phyloP scores from a whole-genome alignment of 116 monocot species.

The Papilionanthe hybrid region DNA sequence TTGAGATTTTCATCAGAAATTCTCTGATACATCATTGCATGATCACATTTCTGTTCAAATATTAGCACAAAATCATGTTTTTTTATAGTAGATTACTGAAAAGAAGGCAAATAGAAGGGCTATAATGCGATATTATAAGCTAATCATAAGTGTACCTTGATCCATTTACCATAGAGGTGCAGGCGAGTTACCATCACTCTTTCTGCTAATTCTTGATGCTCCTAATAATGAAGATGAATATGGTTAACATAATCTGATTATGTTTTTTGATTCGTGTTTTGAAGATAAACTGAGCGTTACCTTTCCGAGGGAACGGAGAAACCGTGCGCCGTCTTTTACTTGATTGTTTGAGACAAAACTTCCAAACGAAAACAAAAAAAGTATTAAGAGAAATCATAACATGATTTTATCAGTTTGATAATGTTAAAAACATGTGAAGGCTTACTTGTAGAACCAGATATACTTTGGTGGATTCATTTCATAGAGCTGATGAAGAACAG shows the following conservation, averaged over 20 bases:
- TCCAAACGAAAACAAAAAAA: constrained; percentile 5
- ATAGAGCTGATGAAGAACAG: constrained; percentile 90
- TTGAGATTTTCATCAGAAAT: constrained; percentile 80
- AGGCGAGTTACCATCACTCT: constrained; percentile 97
- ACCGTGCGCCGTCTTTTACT: constrained; percentile 52
- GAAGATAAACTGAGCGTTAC: constrained; percentile 19
- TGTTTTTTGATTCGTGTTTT: not conserved
- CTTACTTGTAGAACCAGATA: constrained; percentile 88
- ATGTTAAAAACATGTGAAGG: not conserved
- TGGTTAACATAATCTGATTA: not conserved
- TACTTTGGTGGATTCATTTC: constrained; percentile 98
- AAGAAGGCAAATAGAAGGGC: no score
- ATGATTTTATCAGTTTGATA: not conserved
- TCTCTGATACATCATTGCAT: constrained; percentile 77
- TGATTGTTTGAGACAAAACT: constrained; percentile 67
- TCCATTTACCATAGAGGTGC: constrained; percentile 87
- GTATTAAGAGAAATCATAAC: not conserved
- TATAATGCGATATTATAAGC: not conserved
- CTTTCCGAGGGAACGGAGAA: constrained; percentile 76
- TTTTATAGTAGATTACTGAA: no score
- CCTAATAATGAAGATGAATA: constrained; percentile 25
- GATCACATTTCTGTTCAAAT: constrained; percentile 69
- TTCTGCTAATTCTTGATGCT: constrained; percentile 85
- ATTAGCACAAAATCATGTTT: constrained; percentile 9
- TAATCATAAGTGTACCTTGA: constrained; percentile 53